Conservation (phyloP, 2,329 filamentous ascomycete species). For the Penicillium hesseltinei region DNA sequence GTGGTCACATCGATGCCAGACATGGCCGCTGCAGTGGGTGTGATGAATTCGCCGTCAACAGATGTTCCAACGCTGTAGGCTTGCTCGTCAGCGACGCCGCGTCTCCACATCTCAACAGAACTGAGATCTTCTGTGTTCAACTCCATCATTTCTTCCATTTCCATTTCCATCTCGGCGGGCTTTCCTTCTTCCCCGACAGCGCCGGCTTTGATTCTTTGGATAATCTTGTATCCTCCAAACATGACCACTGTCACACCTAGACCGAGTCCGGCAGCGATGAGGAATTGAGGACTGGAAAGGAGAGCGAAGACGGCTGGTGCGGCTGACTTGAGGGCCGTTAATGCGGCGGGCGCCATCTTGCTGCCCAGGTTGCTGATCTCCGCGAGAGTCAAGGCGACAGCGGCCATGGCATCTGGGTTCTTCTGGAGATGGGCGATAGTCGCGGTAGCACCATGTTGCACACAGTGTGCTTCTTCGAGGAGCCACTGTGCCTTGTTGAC, state of each 20-base stretch:
- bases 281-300: constrained; percentile 85
- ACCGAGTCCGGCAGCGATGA: constrained; percentile 85
- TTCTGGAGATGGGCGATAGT: constrained; percentile 79
- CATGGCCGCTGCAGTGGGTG: constrained; percentile 54
- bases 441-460: constrained; percentile 77
- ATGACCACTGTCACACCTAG: constrained; percentile 94
- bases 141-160: constrained; percentile 58
- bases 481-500: constrained; percentile 73
- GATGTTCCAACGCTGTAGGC: constrained; percentile 56
- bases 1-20: constrained; percentile 43
- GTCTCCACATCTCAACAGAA: constrained; percentile 61
- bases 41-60: constrained; percentile 66
- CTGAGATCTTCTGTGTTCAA: constrained; percentile 52
- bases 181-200: constrained; percentile 14
- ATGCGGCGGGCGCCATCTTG: constrained; percentile 80
- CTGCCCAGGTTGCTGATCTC: constrained; percentile 80
- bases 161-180: constrained; percentile 16
- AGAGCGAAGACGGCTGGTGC: constrained; percentile 85
- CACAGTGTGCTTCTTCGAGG: constrained; percentile 81
- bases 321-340: constrained; percentile 71
- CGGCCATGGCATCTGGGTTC: constrained; percentile 88
- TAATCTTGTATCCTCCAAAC: constrained; percentile 95
- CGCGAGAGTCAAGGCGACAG: constrained; percentile 86
- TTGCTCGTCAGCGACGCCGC: constrained; percentile 60
- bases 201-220: constrained; percentile 70